A percentile compares a stretch with the other conserved stretches of the same genome.
Evolutionary conservation across 306 rosid genomes (phyloP).

Genomic region (Prunus dulcis): DNA sequence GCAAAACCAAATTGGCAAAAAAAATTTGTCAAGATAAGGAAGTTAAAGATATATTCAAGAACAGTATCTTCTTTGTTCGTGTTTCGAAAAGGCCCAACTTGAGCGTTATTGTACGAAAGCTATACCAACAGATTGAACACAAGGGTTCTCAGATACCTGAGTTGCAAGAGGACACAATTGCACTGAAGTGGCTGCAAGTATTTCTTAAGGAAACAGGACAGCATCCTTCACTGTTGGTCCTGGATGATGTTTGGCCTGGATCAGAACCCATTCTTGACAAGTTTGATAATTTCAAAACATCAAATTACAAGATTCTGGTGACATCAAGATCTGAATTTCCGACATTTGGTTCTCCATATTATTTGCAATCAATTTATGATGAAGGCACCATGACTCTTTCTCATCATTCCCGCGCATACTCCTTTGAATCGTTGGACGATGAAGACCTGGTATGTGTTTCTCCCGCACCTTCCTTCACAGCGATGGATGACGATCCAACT

Average conservation of each 20-base stretch:
- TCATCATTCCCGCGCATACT: background rate
- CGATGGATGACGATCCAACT: background rate
- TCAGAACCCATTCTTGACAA: no score
- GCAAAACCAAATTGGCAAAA: constrained; percentile 13
- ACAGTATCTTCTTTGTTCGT: background rate
- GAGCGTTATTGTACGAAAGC: background rate
- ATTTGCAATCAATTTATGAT: background rate
- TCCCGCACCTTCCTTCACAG: background rate
- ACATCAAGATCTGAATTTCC: no score
- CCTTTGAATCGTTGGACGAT: background rate
- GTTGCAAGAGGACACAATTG: no score
- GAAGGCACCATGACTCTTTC: background rate
- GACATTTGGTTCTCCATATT: no score
- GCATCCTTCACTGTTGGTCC: no score
- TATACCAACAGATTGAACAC: background rate
- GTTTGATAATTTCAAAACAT: no score
- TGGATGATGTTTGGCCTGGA: no score
- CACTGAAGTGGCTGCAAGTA: no score
- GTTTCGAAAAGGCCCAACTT: background rate
- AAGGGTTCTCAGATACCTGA: no score
- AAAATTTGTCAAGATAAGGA: constrained; percentile 1
- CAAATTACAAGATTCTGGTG: no score
- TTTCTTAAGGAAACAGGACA: no score
- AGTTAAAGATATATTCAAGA: constrained; percentile 3
- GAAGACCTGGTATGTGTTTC: background rate